Percentiles rank a stretch among this genome's conserved stretches.
phyloP scores from a whole-genome alignment of 352 stramenopile genomes.

The Phytopythium litorale region DNA sequence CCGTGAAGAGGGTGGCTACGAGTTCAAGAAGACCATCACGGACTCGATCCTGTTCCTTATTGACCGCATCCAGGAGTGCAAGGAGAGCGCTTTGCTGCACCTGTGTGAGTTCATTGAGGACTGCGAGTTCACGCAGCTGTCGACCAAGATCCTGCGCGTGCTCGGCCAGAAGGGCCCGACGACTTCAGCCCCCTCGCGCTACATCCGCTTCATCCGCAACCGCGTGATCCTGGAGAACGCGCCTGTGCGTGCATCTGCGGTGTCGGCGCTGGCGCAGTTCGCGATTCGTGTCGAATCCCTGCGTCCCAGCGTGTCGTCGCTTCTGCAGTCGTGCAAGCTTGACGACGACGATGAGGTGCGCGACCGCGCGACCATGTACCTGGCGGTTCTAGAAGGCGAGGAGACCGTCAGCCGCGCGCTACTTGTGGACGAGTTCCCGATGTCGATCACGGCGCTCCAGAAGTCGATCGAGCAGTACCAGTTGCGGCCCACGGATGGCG shows the following conservation, averaged over 20 bases:
- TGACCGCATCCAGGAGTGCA: conserved; percentile 95
- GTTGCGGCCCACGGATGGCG: conserved; percentile 64
- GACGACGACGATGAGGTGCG: conserved; percentile 99
- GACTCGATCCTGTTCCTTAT: conserved; percentile 97
- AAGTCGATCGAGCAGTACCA: conserved; percentile 89
- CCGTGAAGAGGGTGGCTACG: conserved; percentile 94
- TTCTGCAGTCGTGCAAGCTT: conserved; percentile 94
- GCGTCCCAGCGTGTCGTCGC: conserved; percentile 89
- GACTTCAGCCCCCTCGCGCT: conserved; percentile 92
- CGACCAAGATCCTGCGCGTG: conserved; percentile 94
- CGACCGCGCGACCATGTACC: conserved; percentile 88
- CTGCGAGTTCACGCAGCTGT: conserved; percentile 89
- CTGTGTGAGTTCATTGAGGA: conserved; percentile 99
- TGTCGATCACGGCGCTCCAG: conserved; percentile 66
- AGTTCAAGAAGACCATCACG: conserved; percentile 99
- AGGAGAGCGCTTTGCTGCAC: conserved; percentile 95
- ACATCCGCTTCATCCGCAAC: conserved; percentile 99
- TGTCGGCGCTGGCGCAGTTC: conserved; percentile 96
- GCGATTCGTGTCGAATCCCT: conserved; percentile 92
- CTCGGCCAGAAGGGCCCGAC: conserved; percentile 94
- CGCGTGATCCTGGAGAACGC: conserved; percentile 99
- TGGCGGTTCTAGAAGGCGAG: conserved; percentile 70
- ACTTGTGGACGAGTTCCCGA: conserved; percentile 74
- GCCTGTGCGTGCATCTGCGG: conserved; percentile 93
- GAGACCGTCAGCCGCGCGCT: conserved; percentile 46